Evolutionary conservation across 2,329 filamentous ascomycete genomes (phyloP).

Genomic region (Penicillium crustosum): DNA sequence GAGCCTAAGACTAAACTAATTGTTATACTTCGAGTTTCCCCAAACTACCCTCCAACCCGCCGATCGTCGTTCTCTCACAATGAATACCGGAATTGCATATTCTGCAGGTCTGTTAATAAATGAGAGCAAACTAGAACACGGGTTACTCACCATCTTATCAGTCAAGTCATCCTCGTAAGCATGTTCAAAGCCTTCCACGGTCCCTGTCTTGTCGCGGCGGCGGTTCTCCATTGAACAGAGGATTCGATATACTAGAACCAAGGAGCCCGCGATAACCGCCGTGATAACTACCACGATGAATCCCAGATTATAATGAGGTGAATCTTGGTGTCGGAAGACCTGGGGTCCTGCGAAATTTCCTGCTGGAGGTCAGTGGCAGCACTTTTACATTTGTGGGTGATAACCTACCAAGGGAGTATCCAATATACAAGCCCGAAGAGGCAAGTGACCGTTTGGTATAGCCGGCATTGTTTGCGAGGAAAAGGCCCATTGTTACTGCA

Average conservation of each 20-base stretch:
- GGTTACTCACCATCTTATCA: neutral
- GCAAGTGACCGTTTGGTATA: neutral
- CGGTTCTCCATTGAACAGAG: neutral
- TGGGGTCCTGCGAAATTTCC: conserved; percentile 1
- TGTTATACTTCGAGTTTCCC: neutral
- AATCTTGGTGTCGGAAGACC: neutral
- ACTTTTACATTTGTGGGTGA: neutral
- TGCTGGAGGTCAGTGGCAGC: neutral
- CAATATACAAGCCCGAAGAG: neutral
- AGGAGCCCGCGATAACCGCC: neutral
- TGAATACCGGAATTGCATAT: conserved; percentile 1
- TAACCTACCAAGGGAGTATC: neutral
- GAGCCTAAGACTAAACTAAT: neutral
- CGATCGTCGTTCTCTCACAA: neutral
- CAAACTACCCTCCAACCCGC: too few relatives aligned
- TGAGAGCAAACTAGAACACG: neutral
- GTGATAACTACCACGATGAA: neutral
- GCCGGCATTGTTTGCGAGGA: neutral
- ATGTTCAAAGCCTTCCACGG: neutral
- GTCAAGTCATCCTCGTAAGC: conserved; percentile 1
- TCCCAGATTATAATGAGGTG: neutral
- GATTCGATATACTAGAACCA: neutral
- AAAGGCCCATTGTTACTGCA: neutral
- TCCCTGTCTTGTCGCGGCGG: neutral
- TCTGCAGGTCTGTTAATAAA: neutral